These are phyloP conservation scores for Terfezia boudieri DNA, from an alignment of 495 filamentous ascomycete species.

Conservation along the genomic window DNA sequence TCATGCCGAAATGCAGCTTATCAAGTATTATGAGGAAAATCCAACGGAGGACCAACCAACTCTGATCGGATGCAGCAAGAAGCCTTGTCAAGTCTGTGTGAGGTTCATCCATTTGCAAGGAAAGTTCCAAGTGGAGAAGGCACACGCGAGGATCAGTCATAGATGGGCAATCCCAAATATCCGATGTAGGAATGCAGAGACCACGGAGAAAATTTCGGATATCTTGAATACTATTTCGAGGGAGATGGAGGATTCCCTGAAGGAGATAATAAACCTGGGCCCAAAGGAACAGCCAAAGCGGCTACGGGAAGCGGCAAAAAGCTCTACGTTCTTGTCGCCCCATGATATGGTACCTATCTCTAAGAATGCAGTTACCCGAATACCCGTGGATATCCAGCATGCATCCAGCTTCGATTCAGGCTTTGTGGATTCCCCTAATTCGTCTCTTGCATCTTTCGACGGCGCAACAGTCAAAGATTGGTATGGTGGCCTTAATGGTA, in stretches of 20 bases:
- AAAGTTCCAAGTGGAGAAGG: slow-evolving; percentile 13
- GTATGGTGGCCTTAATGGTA: too few species aligned
- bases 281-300: too few species aligned
- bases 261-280: neutral
- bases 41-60: slow-evolving; percentile 5
- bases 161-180: slow-evolving; percentile 16
- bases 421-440: too few species aligned
- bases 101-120: slow-evolving; percentile 16
- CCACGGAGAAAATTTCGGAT: slow-evolving; percentile 7
- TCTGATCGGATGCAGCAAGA: slow-evolving; percentile 19
- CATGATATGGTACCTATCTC: too few species aligned
- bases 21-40: slow-evolving; percentile 19
- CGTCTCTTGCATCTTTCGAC: too few species aligned
- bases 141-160: slow-evolving; percentile 12
- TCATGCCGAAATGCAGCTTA: slow-evolving; percentile 18
- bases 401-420: too few species aligned
- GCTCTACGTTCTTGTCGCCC: too few species aligned
- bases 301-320: too few species aligned
- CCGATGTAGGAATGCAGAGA: slow-evolving; percentile 7
- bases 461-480: too few species aligned
- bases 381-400: too few species aligned
- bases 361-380: too few species aligned
- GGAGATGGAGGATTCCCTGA: slow-evolving; percentile 8
- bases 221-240: slow-evolving; percentile 17
- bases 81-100: slow-evolving; percentile 15